Percentiles rank a stretch among this genome's conserved stretches.
These are phyloP conservation scores for Mesembryanthemum crystallinum DNA, from an alignment of 148 eudicot genomes.

Conservation along the genomic window DNA sequence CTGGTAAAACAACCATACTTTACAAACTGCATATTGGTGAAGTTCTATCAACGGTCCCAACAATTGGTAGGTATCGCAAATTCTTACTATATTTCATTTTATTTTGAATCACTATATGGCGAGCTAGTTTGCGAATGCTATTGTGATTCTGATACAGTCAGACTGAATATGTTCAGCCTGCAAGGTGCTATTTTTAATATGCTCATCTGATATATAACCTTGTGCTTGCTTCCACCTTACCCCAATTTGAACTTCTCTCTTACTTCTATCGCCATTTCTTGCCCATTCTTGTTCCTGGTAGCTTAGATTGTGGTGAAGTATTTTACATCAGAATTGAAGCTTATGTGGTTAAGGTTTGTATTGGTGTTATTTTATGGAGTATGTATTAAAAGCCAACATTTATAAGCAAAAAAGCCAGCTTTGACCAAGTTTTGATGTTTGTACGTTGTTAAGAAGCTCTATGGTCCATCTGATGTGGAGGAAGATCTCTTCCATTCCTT, in stretches of 20 bases:
- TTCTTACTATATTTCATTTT: not conserved
- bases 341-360: not conserved
- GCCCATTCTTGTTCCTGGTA: not conserved
- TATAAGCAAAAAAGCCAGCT: not conserved
- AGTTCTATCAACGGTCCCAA: slow-evolving; percentile 96
- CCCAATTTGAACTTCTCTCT: not conserved
- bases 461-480: not conserved
- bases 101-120: not conserved
- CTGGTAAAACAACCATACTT: slow-evolving; percentile 97
- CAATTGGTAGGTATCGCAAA: slow-evolving; percentile 61
- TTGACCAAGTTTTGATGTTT: not conserved
- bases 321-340: not conserved
- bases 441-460: not conserved
- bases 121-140: too few relatives aligned
- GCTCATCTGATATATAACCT: too few relatives aligned
- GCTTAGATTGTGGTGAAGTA: not conserved
- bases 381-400: too few relatives aligned
- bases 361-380: not conserved
- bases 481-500: not conserved
- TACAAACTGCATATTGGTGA: slow-evolving; percentile 99
- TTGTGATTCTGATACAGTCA: not conserved
- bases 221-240: not conserved
- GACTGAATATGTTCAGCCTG: not conserved
- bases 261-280: not conserved
- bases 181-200: not conserved